These are phyloP conservation scores for Boletus rubroflammeus DNA, from an alignment of 768 basidiomycete species.

Conservation along the genomic window DNA sequence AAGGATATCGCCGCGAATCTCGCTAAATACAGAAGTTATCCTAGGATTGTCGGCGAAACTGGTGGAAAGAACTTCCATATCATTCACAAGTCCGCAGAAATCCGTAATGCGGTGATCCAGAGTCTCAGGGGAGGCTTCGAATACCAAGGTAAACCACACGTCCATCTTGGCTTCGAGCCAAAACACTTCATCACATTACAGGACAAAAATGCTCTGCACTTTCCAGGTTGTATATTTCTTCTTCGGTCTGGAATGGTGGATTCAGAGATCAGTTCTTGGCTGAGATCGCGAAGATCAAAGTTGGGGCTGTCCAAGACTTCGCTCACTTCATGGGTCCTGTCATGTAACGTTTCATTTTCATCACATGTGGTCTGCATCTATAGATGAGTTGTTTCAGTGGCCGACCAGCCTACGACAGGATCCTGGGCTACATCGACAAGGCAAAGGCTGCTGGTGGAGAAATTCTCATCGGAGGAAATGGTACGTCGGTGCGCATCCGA, in stretches of 20 bases:
- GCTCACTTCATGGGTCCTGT: constrained; percentile 93
- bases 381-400: constrained; percentile 44
- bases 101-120: constrained; percentile 88
- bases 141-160: constrained; percentile 68
- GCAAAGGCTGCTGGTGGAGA: constrained; percentile 90
- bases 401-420: constrained; percentile 85
- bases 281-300: constrained; percentile 80
- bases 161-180: not conserved
- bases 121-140: constrained; percentile 88
- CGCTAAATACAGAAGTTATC: constrained; percentile 85
- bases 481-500: constrained; percentile 39
- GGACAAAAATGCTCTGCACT: constrained; percentile 97
- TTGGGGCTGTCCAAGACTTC: constrained; percentile 75
- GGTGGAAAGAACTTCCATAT: constrained; percentile 99
- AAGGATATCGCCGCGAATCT: constrained; percentile 89
- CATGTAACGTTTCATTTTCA: constrained; percentile 51
- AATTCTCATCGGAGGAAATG: constrained; percentile 79
- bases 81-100: constrained; percentile 81
- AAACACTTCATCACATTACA: constrained; percentile 21
- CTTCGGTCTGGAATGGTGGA: constrained; percentile 76
- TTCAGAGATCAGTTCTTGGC: constrained; percentile 78
- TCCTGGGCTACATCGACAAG: constrained; percentile 75
- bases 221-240: constrained; percentile 87
- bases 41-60: constrained; percentile 96
- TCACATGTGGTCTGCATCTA: not conserved